Base-by-base conservation (phyloP, 1,139 yeast species). In the Pneumocystis canis region DNA sequence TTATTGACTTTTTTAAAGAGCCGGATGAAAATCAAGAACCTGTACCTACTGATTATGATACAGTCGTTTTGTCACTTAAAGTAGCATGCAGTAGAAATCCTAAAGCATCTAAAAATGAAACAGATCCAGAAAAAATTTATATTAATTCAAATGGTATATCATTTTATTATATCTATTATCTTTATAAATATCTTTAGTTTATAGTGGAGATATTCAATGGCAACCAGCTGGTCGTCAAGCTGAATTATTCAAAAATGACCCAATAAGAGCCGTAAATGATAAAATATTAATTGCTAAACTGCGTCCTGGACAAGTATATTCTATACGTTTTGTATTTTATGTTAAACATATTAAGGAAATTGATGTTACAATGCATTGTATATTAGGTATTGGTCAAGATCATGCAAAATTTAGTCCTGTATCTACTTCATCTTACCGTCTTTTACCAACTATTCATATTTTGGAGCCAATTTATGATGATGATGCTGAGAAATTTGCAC, bases 341-440 rank as follows among this genome's bases (percentile, higher is more conserved):
- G 28, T 47, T 47, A 25, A 47, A 18, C 11, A 7, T 11, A 20
- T 20, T 25, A 47, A 47, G 54, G 97, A 92, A 74, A 90, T 92
- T 67, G 83, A 92, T 33, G 79, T 92, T 68, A 81, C 89, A 72
- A 95, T 89, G 64, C 96, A 89, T 76, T 94, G 97, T 73, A 79
- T 90, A 56, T 80, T 92, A 67, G 98, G 98, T 63, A 77, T 88
- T 67, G 98, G 98, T 62, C 77, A 89, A 40, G 98, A 92, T 73
- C 98, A 92, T 74, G 97, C 98, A 67, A 92, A 92, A 75, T 92
- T 88, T 73, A 89, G 97, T 6, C 98, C 98, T 3, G 98, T 92
- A 11, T 82, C 96, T 33, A 92, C 98, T 33, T 97, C 98, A 2
- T 87, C 96, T n/a, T 92, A 92, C 77, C 82, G 98, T 76, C 79